Evolutionary conservation across 2,329 filamentous ascomycete species (phyloP).

Genomic region (Trichoderma citrinoviride): DNA sequence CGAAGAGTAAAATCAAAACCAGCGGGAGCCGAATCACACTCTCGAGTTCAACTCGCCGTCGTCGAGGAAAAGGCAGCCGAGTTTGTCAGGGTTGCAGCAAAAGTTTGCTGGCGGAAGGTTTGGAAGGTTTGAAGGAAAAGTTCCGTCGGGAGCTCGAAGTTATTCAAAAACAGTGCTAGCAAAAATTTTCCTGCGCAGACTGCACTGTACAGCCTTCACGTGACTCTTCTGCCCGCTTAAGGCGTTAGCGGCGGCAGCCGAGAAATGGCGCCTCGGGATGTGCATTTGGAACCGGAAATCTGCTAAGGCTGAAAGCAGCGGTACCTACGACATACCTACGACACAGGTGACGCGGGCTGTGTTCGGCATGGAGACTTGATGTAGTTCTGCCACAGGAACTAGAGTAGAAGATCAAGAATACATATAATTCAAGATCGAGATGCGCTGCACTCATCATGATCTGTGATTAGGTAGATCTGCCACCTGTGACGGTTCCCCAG

Average conservation of each 20-base stretch:
- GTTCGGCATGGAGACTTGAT: too few relatives aligned
- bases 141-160: slow-evolving; percentile 25
- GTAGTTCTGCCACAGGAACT: too few relatives aligned
- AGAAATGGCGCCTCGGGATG: slow-evolving; percentile 19
- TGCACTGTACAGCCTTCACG: slow-evolving; percentile 31
- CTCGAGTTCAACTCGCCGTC: not conserved
- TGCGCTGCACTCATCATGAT: too few relatives aligned
- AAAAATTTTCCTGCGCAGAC: slow-evolving; percentile 29
- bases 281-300: not conserved
- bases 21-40: not conserved
- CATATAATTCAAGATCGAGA: too few relatives aligned
- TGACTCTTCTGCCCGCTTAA: slow-evolving; percentile 24
- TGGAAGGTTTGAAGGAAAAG: not conserved
- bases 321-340: not conserved
- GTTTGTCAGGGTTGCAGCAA: not conserved
- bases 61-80: not conserved
- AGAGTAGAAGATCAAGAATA: too few relatives aligned
- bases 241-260: slow-evolving; percentile 23
- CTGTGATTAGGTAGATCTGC: too few relatives aligned
- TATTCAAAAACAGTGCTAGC: slow-evolving; percentile 36
- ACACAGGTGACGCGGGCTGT: not conserved
- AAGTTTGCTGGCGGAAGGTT: not conserved
- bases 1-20: not conserved
- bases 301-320: slow-evolving; percentile 14
- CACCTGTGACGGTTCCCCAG: too few relatives aligned